Percentiles rank a stretch among this genome's conserved stretches.
Conservation (phyloP, 176 grass and related monocot genomes). For the Lolium multiflorum region DNA sequence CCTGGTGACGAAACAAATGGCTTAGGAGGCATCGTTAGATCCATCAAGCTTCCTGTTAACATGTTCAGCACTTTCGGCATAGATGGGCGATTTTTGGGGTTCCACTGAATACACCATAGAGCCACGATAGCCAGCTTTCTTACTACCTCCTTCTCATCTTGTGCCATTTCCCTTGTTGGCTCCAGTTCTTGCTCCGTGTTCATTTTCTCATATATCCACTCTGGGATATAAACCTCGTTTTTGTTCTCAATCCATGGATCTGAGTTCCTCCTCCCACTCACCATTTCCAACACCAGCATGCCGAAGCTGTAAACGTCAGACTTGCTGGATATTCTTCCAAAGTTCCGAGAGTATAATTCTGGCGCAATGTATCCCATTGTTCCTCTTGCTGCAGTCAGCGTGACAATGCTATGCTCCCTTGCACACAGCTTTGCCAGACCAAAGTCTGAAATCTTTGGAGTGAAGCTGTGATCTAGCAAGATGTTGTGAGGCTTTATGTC, state of each 20-base stretch:
- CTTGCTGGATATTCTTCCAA: slow-evolving; percentile 1
- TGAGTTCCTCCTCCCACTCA: background rate
- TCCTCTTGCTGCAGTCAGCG: background rate
- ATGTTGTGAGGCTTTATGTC: slow-evolving; percentile 28
- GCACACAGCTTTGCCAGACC: background rate
- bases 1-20: slow-evolving; percentile 2
- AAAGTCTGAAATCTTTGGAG: slow-evolving; percentile 8
- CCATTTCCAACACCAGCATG: slow-evolving; percentile 27
- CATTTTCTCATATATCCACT: slow-evolving; percentile 5
- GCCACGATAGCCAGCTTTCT: slow-evolving; percentile 22
- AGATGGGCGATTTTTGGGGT: background rate
- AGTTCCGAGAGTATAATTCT: background rate
- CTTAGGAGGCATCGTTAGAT: background rate
- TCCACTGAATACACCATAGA: slow-evolving; percentile 19
- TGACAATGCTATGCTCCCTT: slow-evolving; percentile 4
- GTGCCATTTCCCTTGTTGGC: background rate
- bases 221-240: slow-evolving; percentile 18
- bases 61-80: background rate
- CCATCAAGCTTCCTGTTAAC: background rate
- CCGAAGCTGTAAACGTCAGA: background rate
- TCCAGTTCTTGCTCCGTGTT: background rate
- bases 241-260: slow-evolving; percentile 21
- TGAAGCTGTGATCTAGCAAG: background rate
- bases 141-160: background rate
- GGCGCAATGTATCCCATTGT: background rate